phyloP scores from a whole-genome alignment of 495 filamentous ascomycete genomes.

The Penicillium turbatum region DNA sequence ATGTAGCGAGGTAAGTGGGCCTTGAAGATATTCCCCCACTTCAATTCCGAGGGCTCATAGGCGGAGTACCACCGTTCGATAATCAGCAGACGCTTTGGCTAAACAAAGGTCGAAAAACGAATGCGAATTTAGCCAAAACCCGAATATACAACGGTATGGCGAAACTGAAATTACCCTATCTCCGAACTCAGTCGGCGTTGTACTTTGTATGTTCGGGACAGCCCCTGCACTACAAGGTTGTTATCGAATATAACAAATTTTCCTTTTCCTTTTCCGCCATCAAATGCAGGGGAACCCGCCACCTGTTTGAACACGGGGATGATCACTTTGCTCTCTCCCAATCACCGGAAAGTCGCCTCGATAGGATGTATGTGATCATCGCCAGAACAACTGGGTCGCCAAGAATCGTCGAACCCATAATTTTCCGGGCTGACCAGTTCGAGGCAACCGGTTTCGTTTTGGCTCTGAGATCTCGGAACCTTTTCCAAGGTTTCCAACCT shows the following conservation, averaged over 20 bases:
- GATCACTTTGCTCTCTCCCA: neutral
- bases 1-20: neutral
- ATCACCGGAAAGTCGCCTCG: neutral
- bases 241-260: neutral
- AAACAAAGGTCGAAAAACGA: no score
- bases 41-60: no score
- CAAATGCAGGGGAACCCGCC: neutral
- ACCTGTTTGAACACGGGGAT: neutral
- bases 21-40: no score
- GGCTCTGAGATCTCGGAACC: neutral
- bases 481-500: neutral
- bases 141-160: neutral
- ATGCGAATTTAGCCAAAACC: neutral
- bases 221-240: neutral
- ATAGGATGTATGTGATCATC: no score
- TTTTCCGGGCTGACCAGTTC: neutral
- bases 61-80: no score
- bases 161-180: neutral
- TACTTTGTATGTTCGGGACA: neutral
- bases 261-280: neutral
- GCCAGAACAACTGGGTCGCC: neutral
- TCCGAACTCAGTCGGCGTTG: neutral
- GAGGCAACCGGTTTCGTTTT: no score
- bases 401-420: neutral
- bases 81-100: neutral